Evolutionary conservation across 306 rosid species (phyloP), one percentile per base, ranked within the genome.

Genomic region (Cicer judaicum): DNA sequence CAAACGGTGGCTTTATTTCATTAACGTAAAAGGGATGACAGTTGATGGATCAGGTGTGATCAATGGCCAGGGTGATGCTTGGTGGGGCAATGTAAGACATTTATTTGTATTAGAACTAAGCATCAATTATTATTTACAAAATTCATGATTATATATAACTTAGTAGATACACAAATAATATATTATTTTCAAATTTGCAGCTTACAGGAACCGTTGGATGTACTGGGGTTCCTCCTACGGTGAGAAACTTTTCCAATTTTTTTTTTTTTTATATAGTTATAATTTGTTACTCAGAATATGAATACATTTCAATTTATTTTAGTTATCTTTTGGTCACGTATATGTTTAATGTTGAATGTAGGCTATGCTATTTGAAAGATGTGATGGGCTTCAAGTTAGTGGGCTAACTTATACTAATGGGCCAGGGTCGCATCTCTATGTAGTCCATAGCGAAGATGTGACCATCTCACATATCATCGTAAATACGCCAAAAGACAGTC

Each of bases 381-480:
- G 85, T 5, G 50, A 78, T 38, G 59, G 14, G 2, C 85, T 82
- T 67, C 56, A 73, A 67, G 5, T 82, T 34, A 36, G 55, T 10
- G 85, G 82, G 21, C 34, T 73, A 47, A 73, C 79, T 9, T 77
- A 73, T 41, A 14, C 19, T 1, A 78, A 82, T 5, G 85, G 85
- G 15, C 85, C 85, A 19, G 62, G 48, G n/a, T 16, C 34, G 0
- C 82, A 82, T 21, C 2, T 82, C 2, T 34, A 16, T 10, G 53
- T 68, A 1, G 76, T 42, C 0, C 76, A 82, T 16, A 72, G 79
- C 36, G 1, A 52, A 7, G 48, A 82, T 40, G 64, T 67, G 7
- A 72, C 56, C 1, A 52, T 82, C 39, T 66, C 82, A 4, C 6
- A 56, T 59, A 11, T 78, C 2, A 10, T 41, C 0, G 50, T 82